Conservation (phyloP, 1,284 basidiomycete genomes). For the Lignosus rhinocerotis region DNA sequence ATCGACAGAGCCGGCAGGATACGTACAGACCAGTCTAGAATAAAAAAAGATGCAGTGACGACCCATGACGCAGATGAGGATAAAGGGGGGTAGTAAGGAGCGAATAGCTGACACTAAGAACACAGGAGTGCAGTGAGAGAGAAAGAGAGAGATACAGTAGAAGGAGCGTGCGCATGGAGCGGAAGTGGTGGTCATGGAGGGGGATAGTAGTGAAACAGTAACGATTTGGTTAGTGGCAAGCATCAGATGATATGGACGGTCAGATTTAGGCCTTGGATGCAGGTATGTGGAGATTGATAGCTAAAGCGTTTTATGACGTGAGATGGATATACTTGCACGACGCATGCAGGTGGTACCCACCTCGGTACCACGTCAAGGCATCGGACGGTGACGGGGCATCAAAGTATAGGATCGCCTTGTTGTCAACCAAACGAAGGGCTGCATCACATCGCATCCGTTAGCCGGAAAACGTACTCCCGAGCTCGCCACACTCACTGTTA, state of each 20-base stretch:
- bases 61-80: slow-evolving; percentile 21
- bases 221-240: slow-evolving; percentile 18
- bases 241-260: slow-evolving; percentile 15
- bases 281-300: slow-evolving; percentile 67
- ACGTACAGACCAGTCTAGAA: slow-evolving; percentile 27
- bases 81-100: slow-evolving; percentile 19
- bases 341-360: slow-evolving; percentile 42
- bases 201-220: slow-evolving; percentile 21
- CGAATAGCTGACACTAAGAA: slow-evolving; percentile 20
- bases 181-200: slow-evolving; percentile 14
- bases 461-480: slow-evolving; percentile 5
- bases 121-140: slow-evolving; percentile 20
- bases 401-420: slow-evolving; percentile 92
- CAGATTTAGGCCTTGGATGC: slow-evolving; percentile 42
- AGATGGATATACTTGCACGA: neutral
- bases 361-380: slow-evolving; percentile 88
- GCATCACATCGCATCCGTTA: slow-evolving; percentile 11
- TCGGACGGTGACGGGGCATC: slow-evolving; percentile 81
- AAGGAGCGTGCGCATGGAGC: slow-evolving; percentile 25
- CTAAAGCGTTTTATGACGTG: slow-evolving; percentile 30
- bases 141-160: slow-evolving; percentile 21
- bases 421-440: slow-evolving; percentile 83
- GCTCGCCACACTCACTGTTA: slow-evolving; percentile 56
- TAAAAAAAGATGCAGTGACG: slow-evolving; percentile 26
- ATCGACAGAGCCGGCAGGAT: slow-evolving; percentile 23